Evolutionary conservation across 495 filamentous ascomycete species (phyloP), one percentile per base, ranked within the genome.

Genomic region (Annulohypoxylon bovei): DNA sequence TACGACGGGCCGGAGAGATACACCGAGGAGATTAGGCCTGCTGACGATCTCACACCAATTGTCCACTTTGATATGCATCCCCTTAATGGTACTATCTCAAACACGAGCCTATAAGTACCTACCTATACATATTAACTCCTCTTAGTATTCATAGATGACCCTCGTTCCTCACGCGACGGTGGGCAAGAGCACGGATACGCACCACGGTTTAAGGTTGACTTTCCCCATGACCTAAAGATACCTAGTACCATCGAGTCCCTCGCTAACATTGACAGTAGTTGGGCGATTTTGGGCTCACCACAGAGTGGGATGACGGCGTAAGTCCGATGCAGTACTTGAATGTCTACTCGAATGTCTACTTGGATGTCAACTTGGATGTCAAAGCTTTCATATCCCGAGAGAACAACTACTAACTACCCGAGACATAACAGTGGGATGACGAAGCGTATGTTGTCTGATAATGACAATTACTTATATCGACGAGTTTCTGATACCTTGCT

Each of bases 1-100:
- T 0, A 65, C 12, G 20, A 30, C n/a, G 23, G 9, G 27, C 65
- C 65, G 20, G 37, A 42, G 0, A 14, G 49, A 16, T 54, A 64
- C 18, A 49, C 55, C 18, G 67, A 62, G 22, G 40, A 44, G n/a
- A 59, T 59, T 14, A 44, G 33, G 25, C 28, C 22, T 3, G 33
- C 16, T 0, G 44, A 62, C 11, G 20, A 54, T 1, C 49, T 50
- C 2, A 6, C 8, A 46, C n/a, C 14, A 4, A 65, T 52, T 3
- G 37, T 71, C 27, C 68, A 71, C 35, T 66, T 71, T 7, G 68
- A 71, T 42, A 8, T 71, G 5, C 62, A 71, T 44, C 68, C 62
- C 28, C 27, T 57, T n/a, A 71, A 71, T 12, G 40, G 68, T 71
- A 71, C 25, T 53, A 23, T 42, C 12, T 23, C 18, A 5, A 4